These are phyloP conservation scores for Ophidiomyces ophidiicola DNA, from an alignment of 2,329 filamentous ascomycete species.

Conservation along the genomic window DNA sequence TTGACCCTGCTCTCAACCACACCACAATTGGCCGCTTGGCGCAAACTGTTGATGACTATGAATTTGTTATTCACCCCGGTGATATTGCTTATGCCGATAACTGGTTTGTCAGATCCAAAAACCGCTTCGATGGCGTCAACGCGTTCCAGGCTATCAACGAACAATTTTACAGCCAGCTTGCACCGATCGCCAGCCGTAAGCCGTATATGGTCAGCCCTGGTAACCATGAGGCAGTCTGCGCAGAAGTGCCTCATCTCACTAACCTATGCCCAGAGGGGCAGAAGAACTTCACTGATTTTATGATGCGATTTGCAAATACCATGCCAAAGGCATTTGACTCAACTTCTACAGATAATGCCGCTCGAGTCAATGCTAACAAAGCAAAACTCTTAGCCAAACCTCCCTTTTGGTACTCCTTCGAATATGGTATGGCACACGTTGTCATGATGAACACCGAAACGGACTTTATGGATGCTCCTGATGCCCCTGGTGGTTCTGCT, in stretches of 20 bases:
- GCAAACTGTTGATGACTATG: conserved; percentile 2
- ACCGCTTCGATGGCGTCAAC: not conserved
- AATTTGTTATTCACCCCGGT: conserved; percentile 2
- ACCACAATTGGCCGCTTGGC: conserved; percentile 3
- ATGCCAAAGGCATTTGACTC: conserved; percentile 2
- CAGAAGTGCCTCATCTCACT: not conserved
- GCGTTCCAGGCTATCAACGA: conserved; percentile 1
- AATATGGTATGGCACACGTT: conserved; percentile 1
- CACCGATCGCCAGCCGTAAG: not conserved
- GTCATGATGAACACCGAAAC: conserved; percentile 2
- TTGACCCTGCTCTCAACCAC: conserved; percentile 2
- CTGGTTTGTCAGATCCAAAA: not conserved
- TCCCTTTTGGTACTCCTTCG: conserved; percentile 1
- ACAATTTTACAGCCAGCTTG: conserved; percentile 1
- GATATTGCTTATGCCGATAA: conserved; percentile 3
- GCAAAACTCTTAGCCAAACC: not conserved
- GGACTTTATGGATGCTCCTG: not conserved
- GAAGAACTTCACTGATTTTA: conserved; percentile 3
- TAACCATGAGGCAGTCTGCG: conserved; percentile 1
- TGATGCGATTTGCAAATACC: not conserved
- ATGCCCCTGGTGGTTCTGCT: conserved; percentile 1
- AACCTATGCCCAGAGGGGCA: not conserved
- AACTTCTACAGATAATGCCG: not conserved
- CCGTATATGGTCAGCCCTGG: conserved; percentile 4
- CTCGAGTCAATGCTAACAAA: not conserved